Evolutionary conservation across 768 basidiomycete genomes (phyloP).

Genomic region (Amanita rubescens): DNA sequence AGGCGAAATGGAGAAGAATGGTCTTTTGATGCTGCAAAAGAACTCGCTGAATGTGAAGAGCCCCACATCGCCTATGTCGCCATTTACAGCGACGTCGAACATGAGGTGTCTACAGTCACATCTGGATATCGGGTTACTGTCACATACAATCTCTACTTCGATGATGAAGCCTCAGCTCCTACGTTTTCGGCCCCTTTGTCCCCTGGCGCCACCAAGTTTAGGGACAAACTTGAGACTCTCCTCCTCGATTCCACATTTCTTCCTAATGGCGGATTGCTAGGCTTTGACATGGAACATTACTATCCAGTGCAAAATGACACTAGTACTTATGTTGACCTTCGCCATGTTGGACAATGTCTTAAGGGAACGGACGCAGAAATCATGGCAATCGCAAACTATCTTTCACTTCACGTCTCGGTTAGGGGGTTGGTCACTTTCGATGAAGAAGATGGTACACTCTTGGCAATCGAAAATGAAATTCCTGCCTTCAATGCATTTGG

Average conservation of each 20-base stretch:
- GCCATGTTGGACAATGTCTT: neutral
- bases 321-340: neutral
- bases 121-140: constrained; percentile 34
- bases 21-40: constrained; percentile 28
- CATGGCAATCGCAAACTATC: neutral
- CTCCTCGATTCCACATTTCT: constrained; percentile 21
- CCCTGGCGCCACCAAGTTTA: constrained; percentile 10
- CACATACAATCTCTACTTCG: constrained; percentile 32
- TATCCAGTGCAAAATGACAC: constrained; percentile 20
- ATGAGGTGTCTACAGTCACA: constrained; percentile 25
- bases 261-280: constrained; percentile 25
- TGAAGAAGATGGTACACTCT: neutral
- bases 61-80: constrained; percentile 27
- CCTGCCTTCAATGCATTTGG: neutral
- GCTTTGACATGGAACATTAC: constrained; percentile 16
- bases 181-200: no score
- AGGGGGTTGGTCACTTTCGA: neutral
- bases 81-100: constrained; percentile 33
- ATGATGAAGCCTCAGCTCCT: neutral
- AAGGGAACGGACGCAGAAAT: neutral
- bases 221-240: constrained; percentile 17
- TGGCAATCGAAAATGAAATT: neutral
- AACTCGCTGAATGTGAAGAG: constrained; percentile 2
- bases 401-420: neutral
- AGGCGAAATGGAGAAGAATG: constrained; percentile 22